Conservation (phyloP, 306 rosid genomes). For the Citrullus mucosospermus region DNA sequence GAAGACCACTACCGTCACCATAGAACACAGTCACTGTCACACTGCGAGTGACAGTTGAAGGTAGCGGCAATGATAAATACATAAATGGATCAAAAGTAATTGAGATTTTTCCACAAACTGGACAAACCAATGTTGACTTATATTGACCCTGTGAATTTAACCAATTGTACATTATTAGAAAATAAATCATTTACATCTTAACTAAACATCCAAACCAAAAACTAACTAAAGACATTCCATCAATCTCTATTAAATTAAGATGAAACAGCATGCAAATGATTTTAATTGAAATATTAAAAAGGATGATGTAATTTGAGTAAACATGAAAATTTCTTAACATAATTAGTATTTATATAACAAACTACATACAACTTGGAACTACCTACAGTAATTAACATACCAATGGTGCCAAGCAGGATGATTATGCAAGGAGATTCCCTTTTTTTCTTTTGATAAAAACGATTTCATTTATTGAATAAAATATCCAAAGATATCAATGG, state of each 20-base stretch:
- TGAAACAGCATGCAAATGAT: neutral
- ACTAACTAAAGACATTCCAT: neutral
- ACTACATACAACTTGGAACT: neutral
- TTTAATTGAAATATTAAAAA: neutral
- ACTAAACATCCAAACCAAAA: neutral
- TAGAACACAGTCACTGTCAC: slow-evolving; percentile 74
- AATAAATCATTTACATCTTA: neutral
- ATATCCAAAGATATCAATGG: too few species aligned
- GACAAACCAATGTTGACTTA: slow-evolving; percentile 96
- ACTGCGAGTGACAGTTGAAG: slow-evolving; percentile 73
- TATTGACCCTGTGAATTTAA: slow-evolving; percentile 80
- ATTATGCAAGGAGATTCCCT: neutral
- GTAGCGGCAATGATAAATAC: slow-evolving; percentile 92
- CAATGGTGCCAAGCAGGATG: neutral
- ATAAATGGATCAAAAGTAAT: slow-evolving; percentile 97
- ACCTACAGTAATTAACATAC: neutral
- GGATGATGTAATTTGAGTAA: neutral
- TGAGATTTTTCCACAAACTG: slow-evolving; percentile 75
- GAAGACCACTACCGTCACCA: slow-evolving; percentile 81
- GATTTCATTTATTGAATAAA: too few species aligned
- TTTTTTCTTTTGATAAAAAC: too few species aligned
- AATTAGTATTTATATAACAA: neutral
- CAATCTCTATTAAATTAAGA: neutral
- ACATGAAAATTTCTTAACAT: neutral
- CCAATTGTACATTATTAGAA: neutral